phyloP scores from a whole-genome alignment of 768 basidiomycete genomes.

The Lactarius vividus region DNA sequence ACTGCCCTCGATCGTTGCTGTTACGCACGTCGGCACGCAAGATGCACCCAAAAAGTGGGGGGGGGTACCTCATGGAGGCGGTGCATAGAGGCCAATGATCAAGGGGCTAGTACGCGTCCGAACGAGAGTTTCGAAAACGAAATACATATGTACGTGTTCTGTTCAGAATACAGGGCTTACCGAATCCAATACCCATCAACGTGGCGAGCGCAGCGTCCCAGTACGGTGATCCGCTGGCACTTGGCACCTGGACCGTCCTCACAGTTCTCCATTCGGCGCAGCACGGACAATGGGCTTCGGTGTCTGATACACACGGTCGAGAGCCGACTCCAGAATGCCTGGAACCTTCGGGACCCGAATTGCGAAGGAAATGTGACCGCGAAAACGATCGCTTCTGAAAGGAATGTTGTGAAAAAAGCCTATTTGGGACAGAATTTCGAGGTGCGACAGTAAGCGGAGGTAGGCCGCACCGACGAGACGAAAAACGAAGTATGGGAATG shows the following conservation, averaged over 20 bases:
- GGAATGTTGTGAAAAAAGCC: not conserved
- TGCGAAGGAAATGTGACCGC: not conserved
- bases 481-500: conserved; percentile 4
- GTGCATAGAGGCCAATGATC: not conserved
- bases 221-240: conserved; percentile 21
- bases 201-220: conserved; percentile 23
- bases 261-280: not conserved
- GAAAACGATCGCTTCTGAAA: conserved; percentile 3
- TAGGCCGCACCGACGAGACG: not conserved
- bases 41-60: not conserved
- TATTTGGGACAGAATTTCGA: not conserved
- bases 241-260: not conserved
- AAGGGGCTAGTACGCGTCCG: not conserved
- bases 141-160: not conserved
- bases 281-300: not conserved
- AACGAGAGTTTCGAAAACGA: not conserved
- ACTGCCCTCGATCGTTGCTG: not conserved
- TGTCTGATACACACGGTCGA: not conserved
- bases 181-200: conserved; percentile 27
- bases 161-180: conserved; percentile 24
- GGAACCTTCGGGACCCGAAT: not conserved
- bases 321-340: not conserved
- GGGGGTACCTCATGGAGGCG: not conserved
- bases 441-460: not conserved
- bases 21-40: not conserved